phyloP scores from a whole-genome alignment of 2,329 filamentous ascomycete genomes.

The Colletotrichum filicis region DNA sequence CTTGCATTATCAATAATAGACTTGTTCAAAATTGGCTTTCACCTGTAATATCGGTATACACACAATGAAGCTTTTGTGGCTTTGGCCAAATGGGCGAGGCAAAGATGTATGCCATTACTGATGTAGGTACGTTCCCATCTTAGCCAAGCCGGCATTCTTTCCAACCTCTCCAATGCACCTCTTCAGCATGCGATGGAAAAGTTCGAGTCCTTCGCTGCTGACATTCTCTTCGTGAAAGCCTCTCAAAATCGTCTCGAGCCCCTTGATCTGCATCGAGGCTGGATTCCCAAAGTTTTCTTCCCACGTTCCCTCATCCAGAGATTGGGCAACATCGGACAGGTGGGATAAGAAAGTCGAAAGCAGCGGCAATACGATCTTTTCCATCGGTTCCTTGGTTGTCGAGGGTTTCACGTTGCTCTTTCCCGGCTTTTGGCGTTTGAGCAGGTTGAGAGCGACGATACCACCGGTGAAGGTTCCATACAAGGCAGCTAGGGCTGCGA shows the following conservation, averaged over 20 bases:
- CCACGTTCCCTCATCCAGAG: background rate
- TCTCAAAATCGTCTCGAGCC: background rate
- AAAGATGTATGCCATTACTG: background rate
- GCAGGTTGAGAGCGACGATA: background rate
- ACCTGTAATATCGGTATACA: background rate
- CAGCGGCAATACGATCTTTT: background rate
- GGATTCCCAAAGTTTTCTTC: background rate
- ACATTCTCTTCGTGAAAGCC: background rate
- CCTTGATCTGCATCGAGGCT: background rate
- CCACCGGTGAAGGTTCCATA: background rate
- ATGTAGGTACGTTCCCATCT: background rate
- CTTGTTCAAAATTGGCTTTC: no score
- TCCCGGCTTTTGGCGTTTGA: background rate
- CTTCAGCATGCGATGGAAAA: background rate
- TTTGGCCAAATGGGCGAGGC: background rate
- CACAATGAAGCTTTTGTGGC: background rate
- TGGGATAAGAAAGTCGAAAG: background rate
- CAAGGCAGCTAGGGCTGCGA: background rate
- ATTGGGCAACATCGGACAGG: background rate
- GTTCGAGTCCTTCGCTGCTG: background rate
- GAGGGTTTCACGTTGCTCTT: background rate
- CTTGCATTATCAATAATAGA: no score
- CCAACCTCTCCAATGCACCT: background rate
- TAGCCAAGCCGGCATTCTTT: background rate
- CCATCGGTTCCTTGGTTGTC: background rate